Evolutionary conservation across 441 rosid genomes (phyloP), one percentile per base, ranked within the genome.

Genomic region (Euphorbia celastroides): DNA sequence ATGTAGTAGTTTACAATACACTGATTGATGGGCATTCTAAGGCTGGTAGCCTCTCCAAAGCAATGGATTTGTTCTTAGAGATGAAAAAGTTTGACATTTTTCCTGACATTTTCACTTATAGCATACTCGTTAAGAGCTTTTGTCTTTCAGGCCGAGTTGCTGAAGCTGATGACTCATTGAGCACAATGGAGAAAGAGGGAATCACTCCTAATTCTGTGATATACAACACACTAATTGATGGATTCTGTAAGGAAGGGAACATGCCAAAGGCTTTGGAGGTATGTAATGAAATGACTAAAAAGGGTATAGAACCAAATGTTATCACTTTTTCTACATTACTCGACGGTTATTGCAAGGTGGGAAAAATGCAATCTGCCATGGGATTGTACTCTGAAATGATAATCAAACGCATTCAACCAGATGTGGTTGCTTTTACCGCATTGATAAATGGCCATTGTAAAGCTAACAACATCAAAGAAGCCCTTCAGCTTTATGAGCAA

Each of bases 381-480:
- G 77, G 64, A 64, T 79, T 90, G 31, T 64, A 88, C 67, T 80
- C 86, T 56, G 92, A 88, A 77, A 88, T 93, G 96, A 70, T 77
- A 64, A 81, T 81, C 38, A 76, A 68, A 73, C 75, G 81, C 51
- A 61, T 88, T 59, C 77, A 64, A 72, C 98, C 96, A 51, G 96
- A 93, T 74, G 77, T 66, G 52, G 83, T 84, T 65, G 79, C 84
- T n/a, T 88, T 85, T 66, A 88, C 97, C 25, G 80, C 83, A 71
- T 84, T 90, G 86, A 90, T 93, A 38, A 86, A 83, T 77, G 89
- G 87, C 46, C 84, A 84, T 42, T 75, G 88, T 73, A 87, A 86
- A 80, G 73, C 69, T 4, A 92, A 89, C 62, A 85, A 88, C 67
- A 71, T 90, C 57, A 77, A 77, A 73, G 85, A 80, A 74, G 97